Evolutionary conservation across 169 alveolate species (phyloP), one percentile per base, ranked within the genome.

Genomic region (Eimeria maxima): DNA sequence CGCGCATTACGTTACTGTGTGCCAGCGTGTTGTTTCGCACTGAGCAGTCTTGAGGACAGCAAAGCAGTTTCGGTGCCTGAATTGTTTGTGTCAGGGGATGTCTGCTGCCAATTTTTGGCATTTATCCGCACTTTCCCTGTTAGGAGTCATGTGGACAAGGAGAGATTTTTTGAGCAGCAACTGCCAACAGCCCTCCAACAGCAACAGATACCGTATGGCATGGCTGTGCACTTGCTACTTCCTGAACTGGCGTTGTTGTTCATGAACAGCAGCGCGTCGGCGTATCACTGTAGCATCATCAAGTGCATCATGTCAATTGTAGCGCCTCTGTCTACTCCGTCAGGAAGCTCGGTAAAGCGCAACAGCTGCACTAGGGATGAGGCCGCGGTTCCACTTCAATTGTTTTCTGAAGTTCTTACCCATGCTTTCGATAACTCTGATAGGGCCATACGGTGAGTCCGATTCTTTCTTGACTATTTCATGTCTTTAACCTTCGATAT

Each of bases 61-160:
- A 44, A 4, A 27, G 10, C 45, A 8, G 65, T 78, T 78, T 42
- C 24, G 22, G 47, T 78, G 88, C 45, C 22, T 45, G 65, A 78
- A 3, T 78, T 44, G 8, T 78, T n/a, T 74, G 88, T 76, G 73
- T n/a, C 71, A 83, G 91, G 91, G 53, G 91, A 83, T 55, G 55
- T 57, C 44, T 83, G 91, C 38, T 83, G 91, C 91, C 91, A 83
- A 42, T 55, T 83, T 27, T 57, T 83, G 45, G 47, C 73, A 18
- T 83, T 83, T 53, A 53, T 83, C 29, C 73, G 91, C 18, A 27
- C 91, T 11, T 83, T 83, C 50, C 91, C 91, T 57, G 73, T 83
- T 18, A 83, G 55, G 91, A 83, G 73, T 38, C 91, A 83, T 83
- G 91, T 83, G 74, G 91, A 83, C 91, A 83, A 83, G 91, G 91